Evolutionary conservation across 2,329 filamentous ascomycete species (phyloP), one percentile per base, ranked within the genome.

Genomic region (Penicillium sp.): DNA sequence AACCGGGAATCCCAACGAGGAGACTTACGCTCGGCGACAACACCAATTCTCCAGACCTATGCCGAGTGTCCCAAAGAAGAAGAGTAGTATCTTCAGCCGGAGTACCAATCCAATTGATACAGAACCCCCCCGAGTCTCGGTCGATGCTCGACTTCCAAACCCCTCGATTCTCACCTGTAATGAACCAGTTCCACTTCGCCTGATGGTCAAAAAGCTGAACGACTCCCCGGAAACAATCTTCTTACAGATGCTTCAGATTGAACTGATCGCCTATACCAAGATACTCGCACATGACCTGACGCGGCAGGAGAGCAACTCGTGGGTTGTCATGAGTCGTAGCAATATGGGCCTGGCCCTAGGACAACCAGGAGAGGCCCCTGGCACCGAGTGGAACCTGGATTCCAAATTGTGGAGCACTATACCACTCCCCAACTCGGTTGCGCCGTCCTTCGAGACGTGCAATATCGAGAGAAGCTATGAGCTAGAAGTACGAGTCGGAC

Each of bases 121-220:
- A 22, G 74, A 79, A 45, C 67, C 79, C 61, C 81, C 84, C 2
- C 83, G 86, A 2, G 87, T 95, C 12, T 89, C 88, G 4, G 83
- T 97, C 45, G 93, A 97, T 69, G 91, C 90, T 4, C 86, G 94
- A 37, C 79, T 99, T 35, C 95, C 95, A 0, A 90, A 92, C 70
- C 95, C 95, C 4, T 84, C 91, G 3, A 90, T 97, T 47, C 79
- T 98, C 52, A 97, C 93, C 0, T 96, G 93, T 78, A 96, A 96
- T 73, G 85, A 93, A 65, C 88, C 92, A 5, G 69, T 98, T 7
- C 94, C 94, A 0, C 81, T 98, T 3, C 86, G 92, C 1, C 79
- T 99, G 8, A 80, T 97, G 14, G 83, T 92, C 41, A 92, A 89
- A 69, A 96, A 92, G 73, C 79, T 92, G 22, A 88, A 84, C 56